Base-by-base conservation (phyloP, 768 basidiomycete genomes). In the Leccinum barrowsii region DNA sequence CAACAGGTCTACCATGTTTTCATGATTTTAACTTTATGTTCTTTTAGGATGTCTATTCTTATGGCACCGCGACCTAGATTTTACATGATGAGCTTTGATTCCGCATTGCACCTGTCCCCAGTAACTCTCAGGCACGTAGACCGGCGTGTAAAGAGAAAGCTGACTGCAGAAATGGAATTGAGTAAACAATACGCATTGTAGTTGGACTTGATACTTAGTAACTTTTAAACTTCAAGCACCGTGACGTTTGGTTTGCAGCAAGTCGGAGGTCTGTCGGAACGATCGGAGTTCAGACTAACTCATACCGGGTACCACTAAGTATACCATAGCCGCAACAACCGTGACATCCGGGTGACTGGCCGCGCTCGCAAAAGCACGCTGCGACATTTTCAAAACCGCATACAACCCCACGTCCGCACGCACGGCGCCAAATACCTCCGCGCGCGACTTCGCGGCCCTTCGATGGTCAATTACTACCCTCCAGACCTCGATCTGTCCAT, bases 401-500 rank as follows among this genome's bases (percentile, higher is more conserved):
- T 93, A 90, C 75, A 98, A 98, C 74, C 95, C 95, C 0, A 81
- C 81, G 2, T 83, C 82, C 26, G 70, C 84, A 13, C 86, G 95
- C 17, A 94, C 90, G 96, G 96, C 17, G 89, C 93, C 26, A 98
- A 98, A 76, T 94, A 96, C 76, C 85, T 98, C 49, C 85, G 89
- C 19, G 79, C 82, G 13, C 81, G 89, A 17, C 83, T 98, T 35
- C 84, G 87, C 0, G 96, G 95, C 0, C 93, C 93, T 0, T 82
- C 92, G 26, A 90, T 97, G 87, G 69, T 88, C 21, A 21, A 21
- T 21, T 21, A 21, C 21, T 21, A 21, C 21, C 62, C 89, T 0
- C 70, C 75, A 21, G 72, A 76, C n/a, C 65, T 90, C 58, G 78
- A 83, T 57, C 73, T 92, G 34, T 68, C 80, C 59, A 75, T 92